These are phyloP conservation scores for Symbiodinium pilosum DNA, from an alignment of 73 alveolate species.

Conservation along the genomic window DNA sequence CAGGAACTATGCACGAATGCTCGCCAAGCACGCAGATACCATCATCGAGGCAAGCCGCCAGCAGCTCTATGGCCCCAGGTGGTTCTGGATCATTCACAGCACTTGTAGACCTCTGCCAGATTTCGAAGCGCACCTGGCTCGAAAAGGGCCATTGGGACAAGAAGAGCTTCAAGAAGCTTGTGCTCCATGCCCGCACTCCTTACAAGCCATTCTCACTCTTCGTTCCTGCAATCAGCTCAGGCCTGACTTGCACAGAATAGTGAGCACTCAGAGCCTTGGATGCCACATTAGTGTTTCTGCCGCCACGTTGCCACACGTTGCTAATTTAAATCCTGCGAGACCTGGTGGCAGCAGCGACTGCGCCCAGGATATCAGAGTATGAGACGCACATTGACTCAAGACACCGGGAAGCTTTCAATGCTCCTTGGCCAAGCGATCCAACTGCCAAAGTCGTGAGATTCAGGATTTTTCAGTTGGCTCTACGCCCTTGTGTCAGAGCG, in stretches of 20 bases:
- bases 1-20: slow-evolving; percentile 54
- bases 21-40: slow-evolving; percentile 19
- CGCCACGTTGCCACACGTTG: background rate
- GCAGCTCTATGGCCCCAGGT: background rate
- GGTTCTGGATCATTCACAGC: background rate
- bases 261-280: background rate
- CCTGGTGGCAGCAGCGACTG: background rate
- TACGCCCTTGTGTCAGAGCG: no score
- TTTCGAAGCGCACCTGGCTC: background rate
- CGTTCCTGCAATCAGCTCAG: no score
- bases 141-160: slow-evolving; percentile 24
- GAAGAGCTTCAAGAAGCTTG: slow-evolving; percentile 29
- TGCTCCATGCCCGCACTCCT: background rate
- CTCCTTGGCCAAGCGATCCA: background rate
- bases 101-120: no score
- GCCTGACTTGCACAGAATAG: background rate
- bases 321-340: background rate
- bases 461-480: background rate
- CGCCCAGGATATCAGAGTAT: slow-evolving; percentile 12
- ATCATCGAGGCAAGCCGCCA: background rate
- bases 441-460: background rate
- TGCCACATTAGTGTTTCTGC: background rate
- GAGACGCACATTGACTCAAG: slow-evolving; percentile 28
- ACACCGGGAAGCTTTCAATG: slow-evolving; percentile 32
- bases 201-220: background rate